Base-by-base conservation (phyloP, 163 green algal genomes). In the Chlorella variabilis region DNA sequence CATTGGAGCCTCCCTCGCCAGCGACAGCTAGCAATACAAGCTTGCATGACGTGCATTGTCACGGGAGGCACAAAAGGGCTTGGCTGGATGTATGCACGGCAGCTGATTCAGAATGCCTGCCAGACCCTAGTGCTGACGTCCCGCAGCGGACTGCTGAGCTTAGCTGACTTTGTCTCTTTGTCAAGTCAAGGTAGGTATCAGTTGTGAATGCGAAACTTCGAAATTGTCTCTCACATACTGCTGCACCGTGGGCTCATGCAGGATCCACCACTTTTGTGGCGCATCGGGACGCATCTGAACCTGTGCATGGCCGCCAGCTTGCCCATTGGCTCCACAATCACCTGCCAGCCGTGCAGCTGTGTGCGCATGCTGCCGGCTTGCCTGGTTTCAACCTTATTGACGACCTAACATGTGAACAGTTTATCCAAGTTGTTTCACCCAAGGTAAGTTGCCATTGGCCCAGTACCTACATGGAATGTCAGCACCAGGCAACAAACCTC, bases 61-160 rank as follows among this genome's bases (percentile, higher is more conserved):
- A 80, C 78, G 20, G 87, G 87, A 21, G 87, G 85, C 21, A 83
- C 54, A 13, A 80, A 78, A 27, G 87, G 87, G 9, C 62, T 91
- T 21, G 87, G 87, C 20, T 61, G 90, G 78, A 25, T 78, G 27
- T 83, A 63, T 33, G 80, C 70, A 29, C 49, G 42, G 17, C 38
- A 83, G 20, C 34, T 82, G 39, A 51, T 49, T 3, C 15, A 27
- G 8, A 11, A 25, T 33, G 77, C 69, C 25, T 66, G 63, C 33
- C 15, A 31, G 4, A 45, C 41, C 41, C n/a, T 86, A n/a, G 73
- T 91, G 34, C 39, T 90, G 8, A 76, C 75, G 2, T 85, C 81
- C 0, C 71, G 81, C 18, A 63, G 51, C 20, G 41, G 38, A 6
- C 1, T 36, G 27, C 41, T 87, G 11, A 1, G 61, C 18, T 69